Percentiles rank a stretch among this genome's conserved stretches.
Conservation (phyloP, 805 yeast genomes). For the Candida pseudoglaebosa region DNA sequence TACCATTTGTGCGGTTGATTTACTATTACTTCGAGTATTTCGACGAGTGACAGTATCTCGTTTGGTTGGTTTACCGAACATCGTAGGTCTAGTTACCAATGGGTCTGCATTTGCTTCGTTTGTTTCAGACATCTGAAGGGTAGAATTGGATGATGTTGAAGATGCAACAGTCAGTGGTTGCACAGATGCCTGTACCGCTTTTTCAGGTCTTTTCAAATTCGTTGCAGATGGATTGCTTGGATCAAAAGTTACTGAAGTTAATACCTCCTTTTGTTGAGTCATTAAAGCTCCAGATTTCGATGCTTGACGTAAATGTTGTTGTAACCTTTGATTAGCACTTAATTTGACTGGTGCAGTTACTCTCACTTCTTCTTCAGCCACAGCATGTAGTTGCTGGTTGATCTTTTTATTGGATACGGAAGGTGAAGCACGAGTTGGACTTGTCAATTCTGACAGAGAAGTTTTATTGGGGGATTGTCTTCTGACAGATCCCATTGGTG, state of each 20-base stretch:
- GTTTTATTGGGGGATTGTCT: conserved; percentile 3
- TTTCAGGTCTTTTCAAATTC: conserved; percentile 15
- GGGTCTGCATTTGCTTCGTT: not conserved
- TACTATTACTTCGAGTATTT: conserved; percentile 31
- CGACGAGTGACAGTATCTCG: conserved; percentile 24
- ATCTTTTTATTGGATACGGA: conserved; percentile 12
- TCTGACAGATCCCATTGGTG: conserved; percentile 18
- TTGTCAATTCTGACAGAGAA: conserved; percentile 3
- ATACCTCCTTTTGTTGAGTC: conserved; percentile 33
- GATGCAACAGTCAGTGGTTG: conserved; percentile 3
- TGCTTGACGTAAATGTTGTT: conserved; percentile 35
- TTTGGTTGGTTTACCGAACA: conserved; percentile 7
- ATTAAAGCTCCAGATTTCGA: conserved; percentile 33
- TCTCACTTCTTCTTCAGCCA: conserved; percentile 15
- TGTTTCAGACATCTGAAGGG: conserved; percentile 7
- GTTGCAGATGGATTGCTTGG: conserved; percentile 31
- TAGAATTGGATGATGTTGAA: not conserved
- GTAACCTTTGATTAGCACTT: conserved; percentile 38
- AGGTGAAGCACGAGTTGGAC: conserved; percentile 10
- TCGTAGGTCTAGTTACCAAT: conserved; percentile 6
- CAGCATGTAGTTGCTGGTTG: conserved; percentile 14
- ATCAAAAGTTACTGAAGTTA: conserved; percentile 37
- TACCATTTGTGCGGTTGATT: conserved; percentile 10
- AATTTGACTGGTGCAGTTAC: conserved; percentile 12
- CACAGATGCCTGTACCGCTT: conserved; percentile 5